These are phyloP conservation scores for Phytopythium cucurbitacearum DNA, from an alignment of 352 stramenopile genomes.

Conservation along the genomic window DNA sequence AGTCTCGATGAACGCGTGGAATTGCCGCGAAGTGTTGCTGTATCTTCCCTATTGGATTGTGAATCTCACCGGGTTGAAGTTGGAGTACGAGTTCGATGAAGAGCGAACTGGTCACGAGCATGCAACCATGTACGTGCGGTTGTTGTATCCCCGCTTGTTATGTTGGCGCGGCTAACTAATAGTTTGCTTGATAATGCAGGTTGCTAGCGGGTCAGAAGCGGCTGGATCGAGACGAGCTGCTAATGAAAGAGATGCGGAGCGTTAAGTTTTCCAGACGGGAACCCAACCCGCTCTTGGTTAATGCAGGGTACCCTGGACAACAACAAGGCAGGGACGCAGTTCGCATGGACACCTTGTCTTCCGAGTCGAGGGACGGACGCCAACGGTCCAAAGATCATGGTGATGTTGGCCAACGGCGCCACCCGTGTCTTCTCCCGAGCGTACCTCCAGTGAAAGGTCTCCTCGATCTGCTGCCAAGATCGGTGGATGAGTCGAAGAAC, in stretches of 20 bases:
- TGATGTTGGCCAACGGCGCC: conserved; percentile 45
- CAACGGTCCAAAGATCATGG: conserved; percentile 9
- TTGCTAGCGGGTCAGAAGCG: conserved; percentile 72
- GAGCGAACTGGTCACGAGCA: conserved; percentile 69
- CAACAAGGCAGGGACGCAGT: conserved; percentile 9
- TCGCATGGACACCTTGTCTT: conserved; percentile 2
- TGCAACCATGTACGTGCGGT: conserved; percentile 20
- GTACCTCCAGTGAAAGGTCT: conserved; percentile 78
- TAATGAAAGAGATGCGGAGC: conserved; percentile 63
- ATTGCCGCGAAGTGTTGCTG: conserved; percentile 70
- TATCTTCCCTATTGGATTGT: conserved; percentile 89
- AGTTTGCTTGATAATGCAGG: conserved; percentile 8
- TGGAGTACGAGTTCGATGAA: conserved; percentile 83
- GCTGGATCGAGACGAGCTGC: conserved; percentile 70
- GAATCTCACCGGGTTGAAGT: conserved; percentile 76
- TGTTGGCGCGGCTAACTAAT: neutral
- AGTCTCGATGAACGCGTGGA: conserved; percentile 41
- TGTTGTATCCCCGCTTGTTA: neutral
- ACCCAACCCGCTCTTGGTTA: conserved; percentile 59
- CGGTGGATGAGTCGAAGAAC: conserved; percentile 47
- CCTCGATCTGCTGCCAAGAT: conserved; percentile 77
- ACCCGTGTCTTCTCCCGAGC: conserved; percentile 72
- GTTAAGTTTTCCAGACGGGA: conserved; percentile 24
- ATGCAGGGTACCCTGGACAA: conserved; percentile 20
- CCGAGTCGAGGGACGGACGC: conserved; percentile 2